Evolutionary conservation across 1,284 basidiomycete species (phyloP).

Genomic region (Papiliotrema laurentii): DNA sequence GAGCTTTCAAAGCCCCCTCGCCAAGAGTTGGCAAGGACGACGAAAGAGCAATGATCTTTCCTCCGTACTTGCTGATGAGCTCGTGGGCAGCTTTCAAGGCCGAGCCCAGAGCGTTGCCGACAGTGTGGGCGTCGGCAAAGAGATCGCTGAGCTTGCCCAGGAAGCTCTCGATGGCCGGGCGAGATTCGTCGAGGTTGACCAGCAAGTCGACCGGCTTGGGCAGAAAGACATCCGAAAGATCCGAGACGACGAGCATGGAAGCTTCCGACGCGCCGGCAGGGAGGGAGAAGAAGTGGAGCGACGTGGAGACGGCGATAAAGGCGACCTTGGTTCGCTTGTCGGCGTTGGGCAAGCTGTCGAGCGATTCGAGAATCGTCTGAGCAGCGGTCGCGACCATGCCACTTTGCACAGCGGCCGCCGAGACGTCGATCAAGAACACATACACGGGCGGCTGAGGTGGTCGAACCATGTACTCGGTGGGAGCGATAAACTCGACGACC

Average conservation of each 20-base stretch:
- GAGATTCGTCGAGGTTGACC: conserved; percentile 84
- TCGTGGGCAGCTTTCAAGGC: conserved; percentile 95
- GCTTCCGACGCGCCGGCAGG: conserved; percentile 74
- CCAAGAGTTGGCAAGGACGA: conserved; percentile 84
- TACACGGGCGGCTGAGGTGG: conserved; percentile 97
- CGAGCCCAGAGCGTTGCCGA: conserved; percentile 93
- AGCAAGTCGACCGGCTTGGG: conserved; percentile 94
- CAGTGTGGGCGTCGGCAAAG: conserved; percentile 89
- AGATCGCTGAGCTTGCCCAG: conserved; percentile 84
- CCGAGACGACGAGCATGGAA: conserved; percentile 94
- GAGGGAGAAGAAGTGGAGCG: conserved; percentile 95
- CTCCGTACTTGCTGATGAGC: conserved; percentile 87
- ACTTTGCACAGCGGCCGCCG: conserved; percentile 82
- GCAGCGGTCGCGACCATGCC: conserved; percentile 98
- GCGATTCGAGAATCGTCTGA: conserved; percentile 86
- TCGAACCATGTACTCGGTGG: conserved; percentile 98
- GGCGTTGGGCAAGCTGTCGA: conserved; percentile 93
- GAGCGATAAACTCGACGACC: conserved; percentile 94
- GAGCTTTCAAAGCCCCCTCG: conserved; percentile 86
- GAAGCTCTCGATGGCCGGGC: conserved; percentile 74
- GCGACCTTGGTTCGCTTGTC: conserved; percentile 89
- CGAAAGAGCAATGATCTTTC: conserved; percentile 89
- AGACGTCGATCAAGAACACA: conserved; percentile 95
- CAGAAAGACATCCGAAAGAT: conserved; percentile 94
- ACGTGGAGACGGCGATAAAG: conserved; percentile 87